A percentile compares a stretch with the other conserved stretches of the same genome.
These are phyloP conservation scores for Serpula lacrymans DNA, from an alignment of 768 basidiomycete genomes.

Conservation along the genomic window DNA sequence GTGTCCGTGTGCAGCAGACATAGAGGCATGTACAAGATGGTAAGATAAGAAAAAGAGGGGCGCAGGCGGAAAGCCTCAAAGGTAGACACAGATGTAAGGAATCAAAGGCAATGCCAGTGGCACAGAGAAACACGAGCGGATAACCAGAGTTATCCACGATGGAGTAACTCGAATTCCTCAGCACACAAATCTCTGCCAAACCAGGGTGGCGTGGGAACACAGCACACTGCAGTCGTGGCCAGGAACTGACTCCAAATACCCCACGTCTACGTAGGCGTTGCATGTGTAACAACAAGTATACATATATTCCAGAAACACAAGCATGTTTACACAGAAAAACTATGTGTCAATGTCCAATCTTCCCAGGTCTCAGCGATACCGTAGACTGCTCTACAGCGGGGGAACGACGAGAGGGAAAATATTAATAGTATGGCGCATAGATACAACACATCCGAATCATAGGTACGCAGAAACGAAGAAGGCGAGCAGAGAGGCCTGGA, in stretches of 20 bases:
- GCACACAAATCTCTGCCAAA: no score
- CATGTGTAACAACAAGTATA: not conserved
- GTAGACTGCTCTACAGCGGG: constrained; percentile 5
- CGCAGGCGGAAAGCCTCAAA: constrained; percentile 31
- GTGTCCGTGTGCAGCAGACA: constrained; percentile 53
- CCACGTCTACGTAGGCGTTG: not conserved
- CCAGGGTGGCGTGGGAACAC: constrained; percentile 4
- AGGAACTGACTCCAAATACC: not conserved
- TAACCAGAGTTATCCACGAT: not conserved
- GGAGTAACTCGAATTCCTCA: no score
- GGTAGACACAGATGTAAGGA: constrained; percentile 18
- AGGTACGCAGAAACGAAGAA: constrained; percentile 14
- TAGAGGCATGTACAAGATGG: constrained; percentile 30
- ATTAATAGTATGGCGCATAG: constrained; percentile 37
- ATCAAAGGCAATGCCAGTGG: not conserved
- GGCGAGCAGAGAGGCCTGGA: constrained; percentile 4
- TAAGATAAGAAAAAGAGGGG: constrained; percentile 32
- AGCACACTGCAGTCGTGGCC: constrained; percentile 12
- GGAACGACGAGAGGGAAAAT: constrained; percentile 14
- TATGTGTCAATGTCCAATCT: constrained; percentile 23
- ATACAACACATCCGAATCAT: constrained; percentile 40
- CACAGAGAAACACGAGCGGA: not conserved
- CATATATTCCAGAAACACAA: constrained; percentile 22
- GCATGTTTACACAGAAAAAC: constrained; percentile 11
- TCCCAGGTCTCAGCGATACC: constrained; percentile 10